These are phyloP conservation scores for Eutrema heterophyllum DNA, from an alignment of 345 rosid genomes.

Conservation along the genomic window DNA sequence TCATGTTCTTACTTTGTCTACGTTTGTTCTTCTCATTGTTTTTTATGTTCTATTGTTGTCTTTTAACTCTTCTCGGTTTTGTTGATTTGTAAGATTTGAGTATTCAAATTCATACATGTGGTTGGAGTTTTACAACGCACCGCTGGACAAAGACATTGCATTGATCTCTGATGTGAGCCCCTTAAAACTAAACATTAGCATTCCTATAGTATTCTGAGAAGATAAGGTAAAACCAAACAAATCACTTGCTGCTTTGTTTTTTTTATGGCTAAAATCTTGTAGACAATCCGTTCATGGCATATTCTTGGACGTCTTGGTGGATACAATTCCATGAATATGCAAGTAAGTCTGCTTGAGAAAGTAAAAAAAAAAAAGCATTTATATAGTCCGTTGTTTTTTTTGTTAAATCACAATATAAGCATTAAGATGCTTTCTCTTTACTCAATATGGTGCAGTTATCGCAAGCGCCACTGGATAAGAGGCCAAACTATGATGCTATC, in stretches of 20 bases:
- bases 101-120: conserved; percentile 86
- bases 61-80: background rate
- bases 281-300: conserved; percentile 93
- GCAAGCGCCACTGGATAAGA: conserved; percentile 62
- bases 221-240: too few species aligned
- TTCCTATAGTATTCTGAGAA: background rate
- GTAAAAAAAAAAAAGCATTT: conserved; percentile 47
- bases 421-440: background rate
- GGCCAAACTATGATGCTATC: conserved; percentile 72
- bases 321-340: conserved; percentile 98
- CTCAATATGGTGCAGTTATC: conserved; percentile 49
- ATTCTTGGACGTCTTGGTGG: conserved; percentile 96
- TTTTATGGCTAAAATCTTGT: conserved; percentile 25
- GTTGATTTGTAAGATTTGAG: conserved; percentile 52
- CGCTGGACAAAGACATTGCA: conserved; percentile 73
- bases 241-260: background rate
- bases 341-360: conserved; percentile 50
- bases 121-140: conserved; percentile 85
- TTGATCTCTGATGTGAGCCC: conserved; percentile 73
- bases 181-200: background rate
- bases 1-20: background rate
- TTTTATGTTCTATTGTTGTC: background rate
- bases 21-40: background rate
- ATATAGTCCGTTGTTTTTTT: background rate
- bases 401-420: background rate